These are phyloP conservation scores for Rosa hybrid DNA, from an alignment of 331 rosid genomes.

Conservation along the genomic window DNA sequence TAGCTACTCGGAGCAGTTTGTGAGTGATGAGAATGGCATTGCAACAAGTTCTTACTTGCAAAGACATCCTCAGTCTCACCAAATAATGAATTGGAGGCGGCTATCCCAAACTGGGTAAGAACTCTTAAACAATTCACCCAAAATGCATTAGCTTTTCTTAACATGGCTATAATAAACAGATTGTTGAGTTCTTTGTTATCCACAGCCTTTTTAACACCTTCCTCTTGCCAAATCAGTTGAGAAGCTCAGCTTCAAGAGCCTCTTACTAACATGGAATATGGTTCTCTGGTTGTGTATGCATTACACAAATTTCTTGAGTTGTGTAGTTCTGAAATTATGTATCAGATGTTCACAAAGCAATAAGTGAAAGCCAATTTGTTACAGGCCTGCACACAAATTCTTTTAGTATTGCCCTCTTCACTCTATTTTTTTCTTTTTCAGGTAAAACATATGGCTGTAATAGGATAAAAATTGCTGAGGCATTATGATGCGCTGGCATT, in stretches of 20 bases:
- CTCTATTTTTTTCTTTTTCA: not conserved
- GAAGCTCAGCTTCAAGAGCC: conserved; percentile 11
- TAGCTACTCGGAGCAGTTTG: conserved; percentile 74
- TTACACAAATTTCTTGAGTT: not conserved
- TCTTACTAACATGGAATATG: conserved; percentile 7
- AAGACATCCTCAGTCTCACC: conserved; percentile 91
- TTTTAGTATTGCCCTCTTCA: not conserved
- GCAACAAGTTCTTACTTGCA: conserved; percentile 66
- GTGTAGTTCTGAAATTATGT: not conserved
- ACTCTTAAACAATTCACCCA: conserved; percentile 26
- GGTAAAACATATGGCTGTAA: conserved; percentile 43
- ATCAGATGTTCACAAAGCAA: not conserved
- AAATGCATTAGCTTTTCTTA: not conserved
- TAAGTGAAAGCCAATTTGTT: conserved; percentile 15
- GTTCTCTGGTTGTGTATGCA: not conserved
- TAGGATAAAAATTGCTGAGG: conserved; percentile 37
- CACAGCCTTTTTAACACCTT: conserved; percentile 13
- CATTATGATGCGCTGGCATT: conserved; percentile 28
- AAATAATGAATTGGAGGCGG: conserved; percentile 71
- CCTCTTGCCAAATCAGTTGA: conserved; percentile 24
- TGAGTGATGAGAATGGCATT: conserved; percentile 67
- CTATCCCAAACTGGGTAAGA: conserved; percentile 91
- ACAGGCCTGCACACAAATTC: not conserved
- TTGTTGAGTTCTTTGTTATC: not conserved
- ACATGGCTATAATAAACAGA: not conserved